Conservation (phyloP, 345 rosid genomes). For the Zanthoxylum bungeanum region DNA sequence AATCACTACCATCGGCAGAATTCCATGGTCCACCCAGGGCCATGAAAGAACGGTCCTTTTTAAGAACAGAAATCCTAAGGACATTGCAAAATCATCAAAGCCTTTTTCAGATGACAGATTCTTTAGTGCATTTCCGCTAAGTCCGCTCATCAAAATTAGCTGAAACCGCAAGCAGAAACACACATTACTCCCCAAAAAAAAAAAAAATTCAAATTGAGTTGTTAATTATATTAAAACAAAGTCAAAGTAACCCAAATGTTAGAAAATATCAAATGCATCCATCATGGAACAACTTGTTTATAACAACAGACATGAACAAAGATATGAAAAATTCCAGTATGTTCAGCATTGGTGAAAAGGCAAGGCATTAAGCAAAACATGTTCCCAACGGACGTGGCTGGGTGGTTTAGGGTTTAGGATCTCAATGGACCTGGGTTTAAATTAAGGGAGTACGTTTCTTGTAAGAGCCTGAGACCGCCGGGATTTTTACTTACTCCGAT, state of each 20-base stretch:
- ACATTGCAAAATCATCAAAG: conserved; percentile 75
- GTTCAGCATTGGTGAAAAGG: background rate
- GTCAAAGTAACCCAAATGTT: background rate
- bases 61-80: conserved; percentile 78
- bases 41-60: conserved; percentile 68
- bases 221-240: background rate
- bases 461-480: too few species aligned
- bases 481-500: too few species aligned
- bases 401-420: too few species aligned
- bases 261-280: background rate
- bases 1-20: conserved; percentile 64
- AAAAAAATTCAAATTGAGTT: too few species aligned
- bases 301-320: too few species aligned
- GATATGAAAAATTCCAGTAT: background rate
- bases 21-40: conserved; percentile 88
- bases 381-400: too few species aligned
- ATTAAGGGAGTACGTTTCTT: too few species aligned
- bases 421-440: too few species aligned
- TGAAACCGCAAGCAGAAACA: conserved; percentile 27
- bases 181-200: background rate
- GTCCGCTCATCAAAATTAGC: conserved; percentile 96
- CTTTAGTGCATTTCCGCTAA: conserved; percentile 77
- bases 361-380: background rate
- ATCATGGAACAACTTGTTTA: background rate
- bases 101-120: conserved; percentile 68